Percentiles rank a stretch among this genome's conserved stretches.
Conservation (phyloP, 2,329 filamentous ascomycete species). For the Aspergillus novofumigatus region DNA sequence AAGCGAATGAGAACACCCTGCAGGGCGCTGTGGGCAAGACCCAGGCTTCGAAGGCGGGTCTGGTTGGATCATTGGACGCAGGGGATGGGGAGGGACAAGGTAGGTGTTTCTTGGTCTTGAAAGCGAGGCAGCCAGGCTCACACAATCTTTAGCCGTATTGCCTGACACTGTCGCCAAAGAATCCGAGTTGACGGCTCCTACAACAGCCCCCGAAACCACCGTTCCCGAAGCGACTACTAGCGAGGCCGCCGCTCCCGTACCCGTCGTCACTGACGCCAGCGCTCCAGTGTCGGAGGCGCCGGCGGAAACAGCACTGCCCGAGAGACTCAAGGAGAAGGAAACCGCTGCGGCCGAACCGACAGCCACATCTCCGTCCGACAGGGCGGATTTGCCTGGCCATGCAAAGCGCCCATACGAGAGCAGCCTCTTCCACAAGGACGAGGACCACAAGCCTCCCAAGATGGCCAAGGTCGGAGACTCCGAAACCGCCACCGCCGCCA, state of each 20-base stretch:
- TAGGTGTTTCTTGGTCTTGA: slow-evolving; percentile 12
- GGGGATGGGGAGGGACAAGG: slow-evolving; percentile 10
- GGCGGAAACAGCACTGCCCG: slow-evolving; percentile 3
- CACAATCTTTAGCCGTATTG: slow-evolving; percentile 12
- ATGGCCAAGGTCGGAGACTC: slow-evolving; percentile 30
- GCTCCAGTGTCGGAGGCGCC: not conserved
- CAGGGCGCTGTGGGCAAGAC: slow-evolving; percentile 20
- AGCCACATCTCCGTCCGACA: slow-evolving; percentile 3
- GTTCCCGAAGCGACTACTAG: slow-evolving; percentile 13
- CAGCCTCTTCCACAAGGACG: slow-evolving; percentile 26
- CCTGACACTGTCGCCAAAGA: slow-evolving; percentile 19
- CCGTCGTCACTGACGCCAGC: slow-evolving; percentile 9
- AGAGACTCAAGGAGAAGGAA: slow-evolving; percentile 12
- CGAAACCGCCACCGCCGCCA: too few relatives aligned
- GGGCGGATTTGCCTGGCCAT: slow-evolving; percentile 20
- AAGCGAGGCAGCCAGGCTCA: not conserved
- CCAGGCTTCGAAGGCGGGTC: slow-evolving; percentile 19
- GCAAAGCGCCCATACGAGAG: slow-evolving; percentile 36
- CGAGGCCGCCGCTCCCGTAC: slow-evolving; percentile 9
- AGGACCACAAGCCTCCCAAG: slow-evolving; percentile 31
- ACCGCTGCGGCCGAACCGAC: not conserved
- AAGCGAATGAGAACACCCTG: slow-evolving; percentile 4
- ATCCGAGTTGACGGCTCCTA: slow-evolving; percentile 11
- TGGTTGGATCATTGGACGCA: slow-evolving; percentile 13
- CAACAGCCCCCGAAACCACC: slow-evolving; percentile 18